Evolutionary conservation across 768 basidiomycete species (phyloP).

Genomic region (Podaxis sp.): DNA sequence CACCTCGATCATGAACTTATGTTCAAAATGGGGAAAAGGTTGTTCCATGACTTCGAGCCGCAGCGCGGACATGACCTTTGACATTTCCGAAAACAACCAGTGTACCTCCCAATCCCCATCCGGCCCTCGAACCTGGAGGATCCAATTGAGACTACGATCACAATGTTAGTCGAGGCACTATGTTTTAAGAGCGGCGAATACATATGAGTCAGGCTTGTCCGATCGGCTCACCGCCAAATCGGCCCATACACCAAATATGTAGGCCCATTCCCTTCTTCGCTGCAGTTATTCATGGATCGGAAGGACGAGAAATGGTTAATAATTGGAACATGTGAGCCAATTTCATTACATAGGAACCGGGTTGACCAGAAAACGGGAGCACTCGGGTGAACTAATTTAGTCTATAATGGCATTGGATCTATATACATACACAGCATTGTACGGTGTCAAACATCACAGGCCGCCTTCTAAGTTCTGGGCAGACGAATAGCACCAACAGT

Average conservation of each 20-base stretch:
- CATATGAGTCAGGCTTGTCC: too few relatives aligned
- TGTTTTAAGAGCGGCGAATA: neutral
- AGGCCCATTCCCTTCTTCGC: too few relatives aligned
- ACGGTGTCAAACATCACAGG: neutral
- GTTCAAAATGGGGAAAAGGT: neutral
- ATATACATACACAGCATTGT: neutral
- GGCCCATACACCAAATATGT: too few relatives aligned
- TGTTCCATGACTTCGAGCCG: neutral
- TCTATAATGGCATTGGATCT: constrained; percentile 2
- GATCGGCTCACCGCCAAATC: too few relatives aligned
- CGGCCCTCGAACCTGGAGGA: neutral
- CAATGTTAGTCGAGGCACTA: neutral
- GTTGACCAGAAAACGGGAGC: neutral
- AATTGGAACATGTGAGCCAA: too few relatives aligned
- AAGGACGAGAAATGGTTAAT: neutral
- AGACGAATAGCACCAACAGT: neutral
- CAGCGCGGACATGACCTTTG: neutral
- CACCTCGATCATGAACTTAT: neutral
- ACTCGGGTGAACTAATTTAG: neutral
- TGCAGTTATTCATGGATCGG: neutral
- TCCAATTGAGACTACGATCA: neutral
- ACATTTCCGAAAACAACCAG: neutral
- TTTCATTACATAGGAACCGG: neutral
- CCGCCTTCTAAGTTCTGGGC: neutral
- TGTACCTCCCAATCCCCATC: neutral